Percentiles rank a stretch among this genome's conserved stretches.
Conservation (phyloP, 352 stramenopile species). For the Achlya hypogyna region DNA sequence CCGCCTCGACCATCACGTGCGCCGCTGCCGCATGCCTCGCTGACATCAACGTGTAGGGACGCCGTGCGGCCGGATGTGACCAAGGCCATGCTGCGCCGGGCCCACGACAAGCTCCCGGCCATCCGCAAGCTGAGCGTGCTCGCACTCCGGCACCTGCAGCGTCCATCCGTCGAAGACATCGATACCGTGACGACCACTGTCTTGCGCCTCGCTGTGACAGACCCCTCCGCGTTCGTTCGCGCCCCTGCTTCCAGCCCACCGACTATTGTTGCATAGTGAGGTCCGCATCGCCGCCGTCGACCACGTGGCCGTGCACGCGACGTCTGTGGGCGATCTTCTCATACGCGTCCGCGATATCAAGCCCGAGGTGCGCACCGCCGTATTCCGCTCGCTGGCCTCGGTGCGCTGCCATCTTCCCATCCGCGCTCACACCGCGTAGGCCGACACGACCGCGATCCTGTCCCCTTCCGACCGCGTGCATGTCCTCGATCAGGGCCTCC, state of each 20-base stretch:
- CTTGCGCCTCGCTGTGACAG: constrained; percentile 49
- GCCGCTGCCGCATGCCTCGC: not conserved
- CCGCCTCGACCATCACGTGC: constrained; percentile 45
- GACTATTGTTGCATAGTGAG: constrained; percentile 31
- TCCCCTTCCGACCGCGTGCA: constrained; percentile 53
- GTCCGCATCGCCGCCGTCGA: constrained; percentile 53
- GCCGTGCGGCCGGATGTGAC: constrained; percentile 33
- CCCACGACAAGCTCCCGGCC: constrained; percentile 50
- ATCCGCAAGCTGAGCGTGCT: constrained; percentile 54
- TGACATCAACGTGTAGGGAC: constrained; percentile 25
- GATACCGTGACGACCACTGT: constrained; percentile 42
- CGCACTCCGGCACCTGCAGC: constrained; percentile 51
- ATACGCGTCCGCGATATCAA: constrained; percentile 69
- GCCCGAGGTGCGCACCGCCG: constrained; percentile 52
- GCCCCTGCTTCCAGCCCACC: not conserved
- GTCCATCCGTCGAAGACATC: constrained; percentile 24
- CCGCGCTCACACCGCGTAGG: not conserved
- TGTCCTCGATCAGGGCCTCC: constrained; percentile 63
- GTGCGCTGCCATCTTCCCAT: not conserved
- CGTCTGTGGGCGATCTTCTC: constrained; percentile 42
- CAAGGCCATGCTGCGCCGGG: constrained; percentile 35
- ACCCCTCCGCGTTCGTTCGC: constrained; percentile 55
- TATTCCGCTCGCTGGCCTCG: constrained; percentile 44
- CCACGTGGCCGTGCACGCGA: constrained; percentile 38
- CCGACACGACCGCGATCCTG: constrained; percentile 41